Evolutionary conservation across 345 rosid genomes (phyloP), one percentile per base, ranked within the genome.

Genomic region (Carallia pectinifolia): DNA sequence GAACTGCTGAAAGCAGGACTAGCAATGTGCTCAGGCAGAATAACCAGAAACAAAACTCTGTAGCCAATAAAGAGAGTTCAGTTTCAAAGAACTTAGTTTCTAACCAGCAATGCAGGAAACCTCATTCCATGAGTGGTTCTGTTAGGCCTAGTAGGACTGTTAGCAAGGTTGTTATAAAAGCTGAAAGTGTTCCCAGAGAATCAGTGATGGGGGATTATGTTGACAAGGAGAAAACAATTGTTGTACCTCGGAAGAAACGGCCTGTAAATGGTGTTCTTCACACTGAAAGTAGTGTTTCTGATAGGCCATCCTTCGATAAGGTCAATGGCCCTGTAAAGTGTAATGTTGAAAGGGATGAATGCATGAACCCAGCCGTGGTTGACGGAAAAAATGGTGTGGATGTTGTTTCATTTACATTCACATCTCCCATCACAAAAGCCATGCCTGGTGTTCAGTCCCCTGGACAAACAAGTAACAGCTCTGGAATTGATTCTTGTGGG

Each of bases 331-430:
- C 84, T 53, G 58, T 75, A 65, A 87, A 84, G 79, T 71, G 88
- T 71, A 82, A 79, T 62, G 59, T 74, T 62, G 80, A 83, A 61
- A 61, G 58, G 52, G 86, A 84, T 58, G 82, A 81, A 65, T 64
- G 67, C 58, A 53, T 61, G 77, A 83, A 74, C 44, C 23, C 52
- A 64, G 72, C 64, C 3, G 33, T 50, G 61, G 82, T 73, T 50
- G 79, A 78, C 71, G 68, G 69, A 58, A 81, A 87, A 74, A 79
- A 76, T 47, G 81, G 84, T 64, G 82, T 75, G 81, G 94, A 93
- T 81, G 86, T 93, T 70, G 84, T 93, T 84, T 93, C 97, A 23
- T 93, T 93, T 80, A 91, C 92, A 12, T 93, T 93, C 69, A 81
- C 93, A 5, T 87, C 98, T 58, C 96, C 97, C 36, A 80, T 91